Evolutionary conservation across 2,329 filamentous ascomycete species (phyloP).

Genomic region (Penicillium sp.): DNA sequence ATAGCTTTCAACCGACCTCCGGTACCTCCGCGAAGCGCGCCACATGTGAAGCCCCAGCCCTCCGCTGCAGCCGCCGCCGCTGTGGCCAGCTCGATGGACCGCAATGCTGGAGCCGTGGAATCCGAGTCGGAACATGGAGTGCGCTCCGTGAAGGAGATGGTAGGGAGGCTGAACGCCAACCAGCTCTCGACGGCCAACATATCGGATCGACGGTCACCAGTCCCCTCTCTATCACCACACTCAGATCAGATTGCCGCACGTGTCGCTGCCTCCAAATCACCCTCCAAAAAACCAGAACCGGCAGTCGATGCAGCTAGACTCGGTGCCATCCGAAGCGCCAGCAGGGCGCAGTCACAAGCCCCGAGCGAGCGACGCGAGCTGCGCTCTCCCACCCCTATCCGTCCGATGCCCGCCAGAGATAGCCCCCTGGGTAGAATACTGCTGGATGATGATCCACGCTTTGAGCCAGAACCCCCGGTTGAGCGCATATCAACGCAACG

Average conservation of each 20-base stretch:
- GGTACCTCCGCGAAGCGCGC: slow-evolving; percentile 20
- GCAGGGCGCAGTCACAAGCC: slow-evolving; percentile 12
- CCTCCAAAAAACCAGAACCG: slow-evolving; percentile 16
- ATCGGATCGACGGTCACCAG: slow-evolving; percentile 8
- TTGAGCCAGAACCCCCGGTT: slow-evolving; percentile 5
- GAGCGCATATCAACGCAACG: slow-evolving; percentile 9
- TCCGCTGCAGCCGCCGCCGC: slow-evolving; percentile 17
- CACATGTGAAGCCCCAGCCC: slow-evolving; percentile 15
- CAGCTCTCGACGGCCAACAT: slow-evolving; percentile 13
- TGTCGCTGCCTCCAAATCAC: slow-evolving; percentile 31
- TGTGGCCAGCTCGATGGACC: slow-evolving; percentile 18
- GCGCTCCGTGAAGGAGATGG: slow-evolving; percentile 38
- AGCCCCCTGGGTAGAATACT: slow-evolving; percentile 10
- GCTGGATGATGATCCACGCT: slow-evolving; percentile 7
- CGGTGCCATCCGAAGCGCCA: slow-evolving; percentile 18
- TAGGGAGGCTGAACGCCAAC: slow-evolving; percentile 29
- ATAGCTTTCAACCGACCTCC: slow-evolving; percentile 30
- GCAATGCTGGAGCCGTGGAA: slow-evolving; percentile 16
- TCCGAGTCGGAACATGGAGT: slow-evolving; percentile 27
- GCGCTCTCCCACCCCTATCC: slow-evolving; percentile 24
- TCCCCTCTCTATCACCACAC: slow-evolving; percentile 16
- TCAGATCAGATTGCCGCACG: slow-evolving; percentile 35
- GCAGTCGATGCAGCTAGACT: slow-evolving; percentile 11
- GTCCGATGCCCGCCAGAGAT: slow-evolving; percentile 7
- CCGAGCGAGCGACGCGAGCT: slow-evolving; percentile 16